phyloP scores from a whole-genome alignment of 768 basidiomycete genomes.

The Amanita rimosa region DNA sequence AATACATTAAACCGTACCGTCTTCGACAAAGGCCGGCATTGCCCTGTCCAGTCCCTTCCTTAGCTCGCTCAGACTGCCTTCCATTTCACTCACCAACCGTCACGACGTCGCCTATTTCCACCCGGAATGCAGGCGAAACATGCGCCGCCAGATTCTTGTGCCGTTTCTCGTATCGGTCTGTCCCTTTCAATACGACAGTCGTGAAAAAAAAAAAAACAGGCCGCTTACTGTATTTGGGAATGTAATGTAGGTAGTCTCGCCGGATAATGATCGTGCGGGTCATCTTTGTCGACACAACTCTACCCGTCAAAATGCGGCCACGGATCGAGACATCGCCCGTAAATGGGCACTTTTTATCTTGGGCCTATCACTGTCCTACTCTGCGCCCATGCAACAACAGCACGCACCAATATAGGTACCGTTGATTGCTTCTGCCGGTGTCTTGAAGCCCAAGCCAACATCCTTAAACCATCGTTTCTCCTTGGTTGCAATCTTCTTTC shows the following conservation, averaged over 20 bases:
- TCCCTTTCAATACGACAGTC: slow-evolving; percentile 1
- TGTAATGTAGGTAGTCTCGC: slow-evolving; percentile 88
- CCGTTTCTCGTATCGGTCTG: slow-evolving; percentile 96
- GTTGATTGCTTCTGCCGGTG: slow-evolving; percentile 87
- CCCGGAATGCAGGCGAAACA: slow-evolving; percentile 98
- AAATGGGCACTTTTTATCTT: slow-evolving; percentile 99
- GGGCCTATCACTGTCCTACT: not conserved
- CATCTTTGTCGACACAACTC: slow-evolving; percentile 99
- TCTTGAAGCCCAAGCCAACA: slow-evolving; percentile 95
- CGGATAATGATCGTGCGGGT: slow-evolving; percentile 97
- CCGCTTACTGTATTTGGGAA: slow-evolving; percentile 91
- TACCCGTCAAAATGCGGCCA: slow-evolving; percentile 96
- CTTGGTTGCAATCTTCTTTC: slow-evolving; percentile 89
- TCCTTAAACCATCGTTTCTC: slow-evolving; percentile 99
- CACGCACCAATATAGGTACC: slow-evolving; percentile 91
- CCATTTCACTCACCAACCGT: slow-evolving; percentile 69
- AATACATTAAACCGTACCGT: slow-evolving; percentile 99
- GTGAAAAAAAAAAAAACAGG: not conserved
- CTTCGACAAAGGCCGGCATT: slow-evolving; percentile 98
- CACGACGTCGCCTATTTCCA: slow-evolving; percentile 86
- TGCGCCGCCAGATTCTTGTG: slow-evolving; percentile 99
- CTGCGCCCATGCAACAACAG: not conserved
- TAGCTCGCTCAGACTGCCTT: slow-evolving; percentile 3
- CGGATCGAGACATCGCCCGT: slow-evolving; percentile 95
- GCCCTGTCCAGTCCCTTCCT: slow-evolving; percentile 39